Evolutionary conservation across 1,139 yeast species (phyloP), one percentile per base, ranked within the genome.

Genomic region (Yamadazyma conglobata): DNA sequence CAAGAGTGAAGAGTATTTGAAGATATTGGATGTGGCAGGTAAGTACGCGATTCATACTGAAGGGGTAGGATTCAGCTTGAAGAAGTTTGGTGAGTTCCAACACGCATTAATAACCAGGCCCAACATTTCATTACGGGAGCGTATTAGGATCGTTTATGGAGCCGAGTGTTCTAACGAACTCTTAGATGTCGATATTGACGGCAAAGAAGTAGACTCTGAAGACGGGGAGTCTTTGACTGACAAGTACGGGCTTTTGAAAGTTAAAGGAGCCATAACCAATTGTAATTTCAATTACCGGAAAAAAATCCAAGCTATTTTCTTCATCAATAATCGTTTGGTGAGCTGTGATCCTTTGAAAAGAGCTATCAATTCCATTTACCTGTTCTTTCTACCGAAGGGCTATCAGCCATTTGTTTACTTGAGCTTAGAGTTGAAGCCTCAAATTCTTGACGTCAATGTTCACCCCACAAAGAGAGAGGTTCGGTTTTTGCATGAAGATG

Each of bases 381-480:
- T 74, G 14, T 62, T 70, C 9, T 85, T 76, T 50, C 58, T 91
- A 10, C 96, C 97, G 0, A 84, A 81, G 40, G 95, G 95, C 0
- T 74, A 73, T 27, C 78, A 72, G 41, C 84, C 95, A 0, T 91
- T 91, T 51, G 70, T 86, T 1, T 91, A 88, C 54, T 42, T 91
- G 32, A 70, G 86, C 27, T 52, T 91, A 14, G 64, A 65, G 22
- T 76, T 91, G 5, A 63, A 68, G 12, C 85, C 96, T 1, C 62
- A 60, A 19, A 79, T 81, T 37, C 66, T 91, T 10, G 99, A 91
- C 52, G 98, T 91, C 8, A 91, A 91, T 52, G 79, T 93, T 7
- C 98, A 93, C 50, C 99, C 99, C 0, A 91, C 98, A 0, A 91
- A 91, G 47, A 69, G 93, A 32, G 97, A 91, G 47, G 97, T 93